Evolutionary conservation across 2,329 filamentous ascomycete species (phyloP).

Genomic region (Fusarium sp.): DNA sequence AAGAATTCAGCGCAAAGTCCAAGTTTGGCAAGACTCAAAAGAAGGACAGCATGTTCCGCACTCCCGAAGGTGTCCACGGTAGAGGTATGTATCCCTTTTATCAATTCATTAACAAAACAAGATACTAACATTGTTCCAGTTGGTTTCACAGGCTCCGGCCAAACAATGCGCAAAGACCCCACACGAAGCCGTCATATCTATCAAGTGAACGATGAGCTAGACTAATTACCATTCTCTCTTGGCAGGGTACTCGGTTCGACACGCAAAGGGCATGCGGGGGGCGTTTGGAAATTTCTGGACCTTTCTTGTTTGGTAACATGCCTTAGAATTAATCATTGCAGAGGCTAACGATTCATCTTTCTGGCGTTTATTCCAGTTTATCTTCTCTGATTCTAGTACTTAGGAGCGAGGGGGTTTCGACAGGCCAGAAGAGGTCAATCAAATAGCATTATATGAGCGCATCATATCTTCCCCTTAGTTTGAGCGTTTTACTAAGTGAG

Average conservation of each 20-base stretch:
- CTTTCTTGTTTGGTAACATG: conserved; percentile 52
- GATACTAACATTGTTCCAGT: conserved; percentile 66
- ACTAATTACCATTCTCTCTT: conserved; percentile 60
- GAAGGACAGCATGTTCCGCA: conserved; percentile 98
- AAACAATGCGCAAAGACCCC: conserved; percentile 93
- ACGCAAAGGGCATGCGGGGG: conserved; percentile 36
- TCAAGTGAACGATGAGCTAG: conserved; percentile 79
- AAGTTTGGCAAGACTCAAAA: conserved; percentile 76
- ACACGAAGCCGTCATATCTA: conserved; percentile 87
- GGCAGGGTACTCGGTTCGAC: conserved; percentile 42
- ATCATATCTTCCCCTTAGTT: conserved; percentile 6
- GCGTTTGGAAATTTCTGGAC: conserved; percentile 44
- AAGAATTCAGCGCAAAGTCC: conserved; percentile 86
- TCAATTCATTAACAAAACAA: neutral
- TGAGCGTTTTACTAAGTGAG: conserved; percentile 36
- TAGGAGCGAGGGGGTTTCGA: conserved; percentile 35
- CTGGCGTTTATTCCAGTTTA: conserved; percentile 43
- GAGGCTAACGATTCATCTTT: conserved; percentile 57
- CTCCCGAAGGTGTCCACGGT: conserved; percentile 85
- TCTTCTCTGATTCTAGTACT: conserved; percentile 36
- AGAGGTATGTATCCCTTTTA: conserved; percentile 71
- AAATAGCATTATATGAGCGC: conserved; percentile 33
- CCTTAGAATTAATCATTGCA: conserved; percentile 49
- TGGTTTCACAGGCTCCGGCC: conserved; percentile 94
- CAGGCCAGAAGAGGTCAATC: conserved; percentile 36